Conservation (phyloP, 2,329 filamentous ascomycete species). For the Hortaea werneckii region DNA sequence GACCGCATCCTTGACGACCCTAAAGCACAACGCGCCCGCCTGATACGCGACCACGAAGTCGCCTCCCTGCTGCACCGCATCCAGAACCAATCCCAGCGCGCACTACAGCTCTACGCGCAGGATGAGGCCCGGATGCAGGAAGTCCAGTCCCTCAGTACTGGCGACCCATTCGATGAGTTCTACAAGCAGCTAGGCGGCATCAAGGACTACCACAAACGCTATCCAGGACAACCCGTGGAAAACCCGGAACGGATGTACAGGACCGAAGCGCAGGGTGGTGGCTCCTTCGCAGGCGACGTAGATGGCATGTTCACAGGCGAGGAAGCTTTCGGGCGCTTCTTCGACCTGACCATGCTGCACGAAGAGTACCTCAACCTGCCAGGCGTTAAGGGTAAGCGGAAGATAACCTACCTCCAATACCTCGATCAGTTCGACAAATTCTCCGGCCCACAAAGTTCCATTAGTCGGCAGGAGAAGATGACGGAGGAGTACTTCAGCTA, state of each 20-base stretch:
- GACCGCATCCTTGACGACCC: slow-evolving; percentile 85
- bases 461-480: slow-evolving; percentile 75
- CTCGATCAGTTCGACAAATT: slow-evolving; percentile 87
- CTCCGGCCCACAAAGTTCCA: slow-evolving; percentile 57
- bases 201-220: slow-evolving; percentile 78
- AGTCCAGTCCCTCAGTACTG: slow-evolving; percentile 71
- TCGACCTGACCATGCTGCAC: slow-evolving; percentile 76
- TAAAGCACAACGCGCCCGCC: slow-evolving; percentile 75
- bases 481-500: slow-evolving; percentile 91
- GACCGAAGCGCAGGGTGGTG: slow-evolving; percentile 50
- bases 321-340: slow-evolving; percentile 83
- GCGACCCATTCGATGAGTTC: slow-evolving; percentile 84
- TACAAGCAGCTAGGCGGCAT: slow-evolving; percentile 74
- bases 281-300: slow-evolving; percentile 49
- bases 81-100: slow-evolving; percentile 69
- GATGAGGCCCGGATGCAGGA: slow-evolving; percentile 64
- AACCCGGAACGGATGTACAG: slow-evolving; percentile 92
- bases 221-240: slow-evolving; percentile 90
- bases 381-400: slow-evolving; percentile 54
- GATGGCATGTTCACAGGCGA: slow-evolving; percentile 94
- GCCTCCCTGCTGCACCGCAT: slow-evolving; percentile 78
- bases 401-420: slow-evolving; percentile 84
- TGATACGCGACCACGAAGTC: slow-evolving; percentile 88
- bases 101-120: slow-evolving; percentile 77
- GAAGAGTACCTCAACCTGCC: slow-evolving; percentile 86